phyloP scores from a whole-genome alignment of 345 rosid genomes.

The Bruguiera sexangula region DNA sequence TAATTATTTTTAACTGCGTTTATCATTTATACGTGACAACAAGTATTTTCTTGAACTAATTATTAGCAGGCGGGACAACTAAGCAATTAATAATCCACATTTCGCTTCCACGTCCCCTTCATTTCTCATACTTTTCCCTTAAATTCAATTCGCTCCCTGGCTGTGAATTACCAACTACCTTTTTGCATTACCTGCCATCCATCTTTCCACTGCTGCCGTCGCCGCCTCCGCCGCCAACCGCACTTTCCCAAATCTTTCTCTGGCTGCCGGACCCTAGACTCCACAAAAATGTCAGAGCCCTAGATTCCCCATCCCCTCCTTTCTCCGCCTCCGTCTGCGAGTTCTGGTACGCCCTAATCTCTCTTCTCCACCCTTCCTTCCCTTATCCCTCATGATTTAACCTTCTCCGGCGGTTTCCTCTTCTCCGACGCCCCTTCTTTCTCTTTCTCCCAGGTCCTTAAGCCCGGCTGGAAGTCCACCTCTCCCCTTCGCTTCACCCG shows the following conservation, averaged over 20 bases:
- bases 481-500: conserved; percentile 52
- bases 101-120: too few relatives aligned
- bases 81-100: too few relatives aligned
- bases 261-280: too few relatives aligned
- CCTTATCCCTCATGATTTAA: conserved; percentile 32
- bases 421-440: conserved; percentile 65
- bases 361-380: conserved; percentile 36
- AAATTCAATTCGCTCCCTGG: too few relatives aligned
- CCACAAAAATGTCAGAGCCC: conserved; percentile 15
- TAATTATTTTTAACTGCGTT: too few relatives aligned
- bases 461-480: conserved; percentile 44
- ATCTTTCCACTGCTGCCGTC: not conserved
- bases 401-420: conserved; percentile 59
- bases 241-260: not conserved
- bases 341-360: conserved; percentile 27
- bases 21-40: too few relatives aligned
- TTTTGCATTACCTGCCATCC: not conserved
- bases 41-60: too few relatives aligned
- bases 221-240: not conserved
- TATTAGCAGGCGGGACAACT: too few relatives aligned
- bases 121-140: too few relatives aligned
- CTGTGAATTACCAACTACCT: not conserved
- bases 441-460: conserved; percentile 55
- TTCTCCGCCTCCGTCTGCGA: conserved; percentile 70
- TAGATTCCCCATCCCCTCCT: conserved; percentile 67